Conservation (phyloP, 192 early-diverging fungal species). For the Backusella westeae region DNA sequence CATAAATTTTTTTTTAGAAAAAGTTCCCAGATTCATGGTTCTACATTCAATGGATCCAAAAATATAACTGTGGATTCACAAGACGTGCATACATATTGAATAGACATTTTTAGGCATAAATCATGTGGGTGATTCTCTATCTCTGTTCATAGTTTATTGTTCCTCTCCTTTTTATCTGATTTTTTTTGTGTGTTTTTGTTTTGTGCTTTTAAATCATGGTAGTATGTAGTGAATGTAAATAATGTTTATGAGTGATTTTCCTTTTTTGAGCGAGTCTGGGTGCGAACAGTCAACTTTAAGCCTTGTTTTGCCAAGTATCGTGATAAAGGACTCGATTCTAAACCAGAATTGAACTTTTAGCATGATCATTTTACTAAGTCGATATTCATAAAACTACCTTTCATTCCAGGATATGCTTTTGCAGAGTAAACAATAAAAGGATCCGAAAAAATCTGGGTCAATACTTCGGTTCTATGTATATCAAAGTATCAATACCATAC, state of each 20-base stretch:
- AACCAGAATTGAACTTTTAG: not conserved
- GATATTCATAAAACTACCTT: conserved; percentile 43
- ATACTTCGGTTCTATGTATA: conserved; percentile 3
- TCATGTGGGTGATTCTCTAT: not conserved
- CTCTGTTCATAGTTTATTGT: not conserved
- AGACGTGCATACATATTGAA: not conserved
- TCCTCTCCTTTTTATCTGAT: not conserved
- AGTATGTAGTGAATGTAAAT: not conserved
- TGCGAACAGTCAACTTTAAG: conserved; percentile 74
- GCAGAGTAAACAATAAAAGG: conserved; percentile 78
- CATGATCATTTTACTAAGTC: not conserved
- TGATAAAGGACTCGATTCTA: conserved; percentile 77
- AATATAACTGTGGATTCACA: not conserved
- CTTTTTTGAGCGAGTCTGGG: not conserved
- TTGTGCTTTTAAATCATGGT: not conserved
- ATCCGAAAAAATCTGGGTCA: conserved; percentile 58
- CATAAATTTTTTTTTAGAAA: not conserved
- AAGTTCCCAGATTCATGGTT: not conserved
- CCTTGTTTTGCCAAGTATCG: conserved; percentile 78
- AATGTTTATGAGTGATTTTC: not conserved
- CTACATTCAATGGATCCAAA: not conserved
- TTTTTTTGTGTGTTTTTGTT: not conserved
- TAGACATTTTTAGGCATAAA: not conserved
- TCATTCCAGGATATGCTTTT: conserved; percentile 80
- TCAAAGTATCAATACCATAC: not conserved